Base-by-base conservation (phyloP, 2,329 filamentous ascomycete genomes). In the Neopestalotiopsis sp. region DNA sequence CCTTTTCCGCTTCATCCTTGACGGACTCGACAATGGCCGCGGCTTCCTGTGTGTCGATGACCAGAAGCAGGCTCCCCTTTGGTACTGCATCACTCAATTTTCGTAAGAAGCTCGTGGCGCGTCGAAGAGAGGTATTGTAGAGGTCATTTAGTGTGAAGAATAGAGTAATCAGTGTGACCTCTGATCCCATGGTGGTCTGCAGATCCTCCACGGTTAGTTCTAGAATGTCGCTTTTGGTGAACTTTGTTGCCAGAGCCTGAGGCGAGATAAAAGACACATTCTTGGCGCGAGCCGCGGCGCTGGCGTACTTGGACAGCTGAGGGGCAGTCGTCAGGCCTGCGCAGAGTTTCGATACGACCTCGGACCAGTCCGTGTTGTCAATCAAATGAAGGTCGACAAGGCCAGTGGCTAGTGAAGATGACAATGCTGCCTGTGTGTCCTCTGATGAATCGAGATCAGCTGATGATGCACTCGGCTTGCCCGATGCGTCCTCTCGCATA, bases 71-170 rank as follows among this genome's bases (percentile, higher is more conserved):
- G 61, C 68, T 70, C 30, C 70, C 71, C 30, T 34, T 70, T n/a
- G 71, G 71, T 63, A 67, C 69, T 42, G 63, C 53, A 45, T 24
- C 34, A 30, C 70, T 73, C 20, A 73, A 32, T 61, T 49, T 70
- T 28, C 66, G 66, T 34, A 73, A 62, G 57, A 73, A 70, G 57
- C 65, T 65, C 6, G 70, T 71, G 34, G 71, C 69, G 49, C 69
- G 69, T 3, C 62, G 30, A 38, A 73, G 69, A 34, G 71, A 73
- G 53, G 65, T 65, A 13, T 66, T 68, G 65, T 71, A 73, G 57
- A 73, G 65, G 38, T 73, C 71, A 67, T 71, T 67, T n/a, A 73
- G 65, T n/a, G 71, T 70, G 66, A 73, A 71, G 63, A 71, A 66
- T 20, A 71, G 64, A 56, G 71, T 73, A 28, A 71, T 57, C 1